Evolutionary conservation across 441 rosid species (phyloP).

Genomic region (Bruguiera hainesii): DNA sequence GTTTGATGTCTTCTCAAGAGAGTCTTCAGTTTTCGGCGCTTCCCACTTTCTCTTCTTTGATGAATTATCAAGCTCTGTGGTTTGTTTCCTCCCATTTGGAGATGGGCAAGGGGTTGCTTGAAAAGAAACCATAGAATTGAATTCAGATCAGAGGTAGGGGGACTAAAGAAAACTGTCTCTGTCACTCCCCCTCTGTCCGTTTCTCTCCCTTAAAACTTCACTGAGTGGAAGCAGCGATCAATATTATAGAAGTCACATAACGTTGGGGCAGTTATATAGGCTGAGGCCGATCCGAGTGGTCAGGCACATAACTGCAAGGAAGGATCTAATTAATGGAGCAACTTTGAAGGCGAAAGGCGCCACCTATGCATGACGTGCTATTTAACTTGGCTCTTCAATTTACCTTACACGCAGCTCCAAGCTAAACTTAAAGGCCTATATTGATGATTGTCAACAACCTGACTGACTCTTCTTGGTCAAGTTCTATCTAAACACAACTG

Average conservation of each 20-base stretch:
- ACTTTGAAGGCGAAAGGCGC: slow-evolving; percentile 23
- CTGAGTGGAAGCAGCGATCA: slow-evolving; percentile 7
- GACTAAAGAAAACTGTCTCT: no score
- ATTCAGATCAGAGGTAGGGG: background rate
- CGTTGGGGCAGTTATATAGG: slow-evolving; percentile 35
- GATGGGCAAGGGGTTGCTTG: slow-evolving; percentile 27
- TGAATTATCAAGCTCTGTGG: slow-evolving; percentile 25
- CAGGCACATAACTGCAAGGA: slow-evolving; percentile 17
- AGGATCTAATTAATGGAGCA: slow-evolving; percentile 20
- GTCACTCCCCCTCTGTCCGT: background rate
- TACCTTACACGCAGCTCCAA: background rate
- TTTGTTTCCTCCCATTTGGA: slow-evolving; percentile 19
- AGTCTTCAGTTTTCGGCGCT: slow-evolving; percentile 23
- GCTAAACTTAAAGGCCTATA: slow-evolving; percentile 13
- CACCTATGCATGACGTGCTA: slow-evolving; percentile 49
- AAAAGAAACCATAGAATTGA: slow-evolving; percentile 41
- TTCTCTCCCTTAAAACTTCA: background rate
- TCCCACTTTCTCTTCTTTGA: slow-evolving; percentile 55
- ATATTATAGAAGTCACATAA: slow-evolving; percentile 10
- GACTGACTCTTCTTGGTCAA: slow-evolving; percentile 20
- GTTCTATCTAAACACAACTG: no score
- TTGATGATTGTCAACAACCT: slow-evolving; percentile 11
- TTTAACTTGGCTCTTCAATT: slow-evolving; percentile 39
- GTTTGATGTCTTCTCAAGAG: slow-evolving; percentile 28
- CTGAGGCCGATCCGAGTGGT: slow-evolving; percentile 7